phyloP scores from a whole-genome alignment of 306 rosid genomes.

The Glycyrrhiza uralensis region DNA sequence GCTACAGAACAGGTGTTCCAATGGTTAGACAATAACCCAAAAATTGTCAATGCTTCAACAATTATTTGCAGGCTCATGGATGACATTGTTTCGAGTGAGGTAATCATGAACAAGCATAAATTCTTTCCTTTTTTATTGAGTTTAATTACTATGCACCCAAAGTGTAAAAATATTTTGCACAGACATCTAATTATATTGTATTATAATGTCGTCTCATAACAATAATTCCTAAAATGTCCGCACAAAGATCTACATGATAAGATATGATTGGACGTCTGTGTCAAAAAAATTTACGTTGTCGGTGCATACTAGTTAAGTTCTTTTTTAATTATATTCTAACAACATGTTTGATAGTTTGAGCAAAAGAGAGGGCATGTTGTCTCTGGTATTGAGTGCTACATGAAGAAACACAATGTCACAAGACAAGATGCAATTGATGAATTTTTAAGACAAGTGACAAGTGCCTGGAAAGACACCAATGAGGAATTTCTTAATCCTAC shows the following conservation, averaged over 20 bases:
- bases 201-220: no score
- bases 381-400: conserved; percentile 5
- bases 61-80: not conserved
- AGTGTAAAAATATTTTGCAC: no score
- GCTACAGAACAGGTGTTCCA: not conserved
- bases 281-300: no score
- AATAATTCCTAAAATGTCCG: no score
- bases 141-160: no score
- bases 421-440: not conserved
- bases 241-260: no score
- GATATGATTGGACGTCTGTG: no score
- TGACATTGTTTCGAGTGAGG: not conserved
- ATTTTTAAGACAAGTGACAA: not conserved
- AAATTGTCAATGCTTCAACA: not conserved
- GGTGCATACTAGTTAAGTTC: no score
- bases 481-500: not conserved
- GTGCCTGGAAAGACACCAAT: conserved; percentile 3
- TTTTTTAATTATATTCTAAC: no score
- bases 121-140: no score
- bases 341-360: not conserved
- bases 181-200: no score
- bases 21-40: not conserved
- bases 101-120: not conserved
- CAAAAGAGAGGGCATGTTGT: conserved; percentile 11
- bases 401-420: not conserved